These are phyloP conservation scores for Tolypocladium cylindrosporum DNA, from an alignment of 2,329 filamentous ascomycete species.

Conservation along the genomic window DNA sequence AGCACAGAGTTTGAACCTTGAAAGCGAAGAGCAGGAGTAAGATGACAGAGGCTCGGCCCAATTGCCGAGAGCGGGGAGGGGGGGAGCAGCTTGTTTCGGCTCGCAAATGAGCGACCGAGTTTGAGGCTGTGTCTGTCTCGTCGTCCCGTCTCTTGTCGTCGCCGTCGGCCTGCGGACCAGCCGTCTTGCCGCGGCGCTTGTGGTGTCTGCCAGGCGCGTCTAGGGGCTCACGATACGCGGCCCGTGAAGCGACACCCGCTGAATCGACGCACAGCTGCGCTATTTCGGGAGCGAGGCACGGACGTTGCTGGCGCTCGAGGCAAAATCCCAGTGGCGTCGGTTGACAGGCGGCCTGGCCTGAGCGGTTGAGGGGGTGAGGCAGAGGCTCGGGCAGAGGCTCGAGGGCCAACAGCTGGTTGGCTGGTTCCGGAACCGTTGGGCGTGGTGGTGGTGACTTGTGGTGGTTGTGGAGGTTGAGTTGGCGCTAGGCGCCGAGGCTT, in stretches of 20 bases:
- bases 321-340: neutral
- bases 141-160: neutral
- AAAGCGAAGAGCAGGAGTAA: neutral
- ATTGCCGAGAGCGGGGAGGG: neutral
- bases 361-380: no score
- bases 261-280: neutral
- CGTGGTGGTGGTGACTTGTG: no score
- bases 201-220: neutral
- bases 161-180: neutral
- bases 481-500: neutral
- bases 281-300: neutral
- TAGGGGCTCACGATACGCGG: no score
- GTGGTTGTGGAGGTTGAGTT: neutral
- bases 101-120: neutral
- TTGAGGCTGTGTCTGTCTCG: neutral
- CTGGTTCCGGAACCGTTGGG: neutral
- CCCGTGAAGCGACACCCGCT: no score
- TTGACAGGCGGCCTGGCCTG: no score
- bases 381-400: no score
- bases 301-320: neutral
- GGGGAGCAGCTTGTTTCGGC: neutral
- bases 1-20: neutral
- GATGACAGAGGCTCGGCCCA: neutral
- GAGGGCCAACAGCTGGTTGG: neutral
- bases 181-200: neutral